Percentiles rank a stretch among this genome's conserved stretches.
These are phyloP conservation scores for Eimeria necatrix DNA, from an alignment of 169 alveolate species.

Conservation along the genomic window DNA sequence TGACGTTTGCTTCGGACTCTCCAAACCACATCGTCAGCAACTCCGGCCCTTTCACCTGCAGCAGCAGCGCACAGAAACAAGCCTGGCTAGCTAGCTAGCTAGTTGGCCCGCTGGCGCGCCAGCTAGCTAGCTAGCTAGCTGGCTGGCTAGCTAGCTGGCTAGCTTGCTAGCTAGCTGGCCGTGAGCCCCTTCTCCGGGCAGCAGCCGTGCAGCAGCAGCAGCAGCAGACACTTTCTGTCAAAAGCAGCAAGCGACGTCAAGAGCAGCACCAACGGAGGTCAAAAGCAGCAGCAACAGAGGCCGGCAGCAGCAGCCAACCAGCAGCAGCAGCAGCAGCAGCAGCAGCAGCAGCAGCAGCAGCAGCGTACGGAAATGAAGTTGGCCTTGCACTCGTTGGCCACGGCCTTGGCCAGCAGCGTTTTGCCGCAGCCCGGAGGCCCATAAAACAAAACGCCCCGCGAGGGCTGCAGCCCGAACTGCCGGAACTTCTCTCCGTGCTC, in stretches of 20 bases:
- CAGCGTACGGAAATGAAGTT: conserved; percentile 98
- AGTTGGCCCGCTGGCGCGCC: too few species aligned
- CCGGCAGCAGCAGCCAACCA: too few species aligned
- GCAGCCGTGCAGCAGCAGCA: too few species aligned
- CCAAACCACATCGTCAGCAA: conserved; percentile 99
- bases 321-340: neutral
- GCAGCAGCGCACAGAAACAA: neutral
- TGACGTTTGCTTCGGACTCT: conserved; percentile 99
- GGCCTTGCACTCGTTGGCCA: conserved; percentile 99
- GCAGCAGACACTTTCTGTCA: neutral
- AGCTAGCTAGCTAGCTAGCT: neutral
- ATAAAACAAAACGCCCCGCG: conserved; percentile 99
- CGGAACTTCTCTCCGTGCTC: conserved; percentile 97
- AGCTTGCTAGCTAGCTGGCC: too few species aligned
- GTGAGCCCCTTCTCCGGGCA: too few species aligned
- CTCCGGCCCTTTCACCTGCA: conserved; percentile 96
- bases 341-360: neutral
- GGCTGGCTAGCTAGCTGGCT: neutral
- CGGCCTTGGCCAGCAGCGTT: conserved; percentile 99
- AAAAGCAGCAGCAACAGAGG: neutral
- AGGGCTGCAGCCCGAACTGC: conserved; percentile 96
- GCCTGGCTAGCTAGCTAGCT: neutral
- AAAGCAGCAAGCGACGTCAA: too few species aligned
- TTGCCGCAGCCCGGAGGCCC: conserved; percentile 99
- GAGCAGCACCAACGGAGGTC: too few species aligned